These are phyloP conservation scores for Aspergillus tanneri DNA, from an alignment of 2,329 filamentous ascomycete genomes.

Conservation along the genomic window DNA sequence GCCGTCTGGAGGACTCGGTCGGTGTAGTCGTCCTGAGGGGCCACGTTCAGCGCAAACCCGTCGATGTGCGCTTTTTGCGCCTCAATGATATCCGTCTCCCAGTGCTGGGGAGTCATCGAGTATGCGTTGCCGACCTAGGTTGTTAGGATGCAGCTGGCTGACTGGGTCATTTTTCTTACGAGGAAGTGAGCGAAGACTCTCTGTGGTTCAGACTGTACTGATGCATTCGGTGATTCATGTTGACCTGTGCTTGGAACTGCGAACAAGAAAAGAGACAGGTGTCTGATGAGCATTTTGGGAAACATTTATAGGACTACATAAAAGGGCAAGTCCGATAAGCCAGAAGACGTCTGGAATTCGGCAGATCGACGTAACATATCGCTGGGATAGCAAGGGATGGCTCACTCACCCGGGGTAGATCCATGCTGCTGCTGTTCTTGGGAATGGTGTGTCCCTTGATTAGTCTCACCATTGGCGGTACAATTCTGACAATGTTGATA, in stretches of 20 bases:
- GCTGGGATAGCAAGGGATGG: background rate
- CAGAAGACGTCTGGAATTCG: background rate
- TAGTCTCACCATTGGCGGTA: background rate
- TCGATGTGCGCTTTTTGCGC: constrained; percentile 33
- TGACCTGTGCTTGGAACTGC: constrained; percentile 8
- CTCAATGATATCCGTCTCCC: constrained; percentile 28
- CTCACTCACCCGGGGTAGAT: background rate
- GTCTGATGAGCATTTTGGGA: background rate
- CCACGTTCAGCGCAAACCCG: constrained; percentile 36
- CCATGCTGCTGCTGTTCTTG: background rate
- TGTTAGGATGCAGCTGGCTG: background rate
- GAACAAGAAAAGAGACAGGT: background rate
- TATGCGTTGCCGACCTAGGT: constrained; percentile 28
- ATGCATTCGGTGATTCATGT: constrained; percentile 2
- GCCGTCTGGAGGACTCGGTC: constrained; percentile 29
- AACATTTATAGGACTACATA: too few species aligned
- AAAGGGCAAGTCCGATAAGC: too few species aligned
- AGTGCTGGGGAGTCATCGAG: constrained; percentile 24
- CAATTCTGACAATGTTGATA: constrained; percentile 3
- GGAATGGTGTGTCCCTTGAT: background rate
- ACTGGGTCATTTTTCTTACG: constrained; percentile 21
- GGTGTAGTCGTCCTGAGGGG: constrained; percentile 30
- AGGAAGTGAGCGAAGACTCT: constrained; percentile 39
- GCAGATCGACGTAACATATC: background rate
- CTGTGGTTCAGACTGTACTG: constrained; percentile 19